Conservation (phyloP, 352 stramenopile species). For the Pythium diclinum region DNA sequence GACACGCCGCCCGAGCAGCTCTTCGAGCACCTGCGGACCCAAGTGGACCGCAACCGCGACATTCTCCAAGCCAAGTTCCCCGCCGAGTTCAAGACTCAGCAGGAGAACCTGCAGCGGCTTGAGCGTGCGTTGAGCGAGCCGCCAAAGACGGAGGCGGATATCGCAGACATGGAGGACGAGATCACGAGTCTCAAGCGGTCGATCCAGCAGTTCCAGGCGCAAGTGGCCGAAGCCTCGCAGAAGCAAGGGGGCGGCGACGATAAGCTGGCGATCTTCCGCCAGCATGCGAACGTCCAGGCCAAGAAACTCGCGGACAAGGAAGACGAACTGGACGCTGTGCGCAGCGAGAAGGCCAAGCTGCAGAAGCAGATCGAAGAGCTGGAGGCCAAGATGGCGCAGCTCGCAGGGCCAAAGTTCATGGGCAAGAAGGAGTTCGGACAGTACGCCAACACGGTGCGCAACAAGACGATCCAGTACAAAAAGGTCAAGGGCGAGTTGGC, state of each 20-base stretch:
- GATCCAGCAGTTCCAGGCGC: slow-evolving; percentile 62
- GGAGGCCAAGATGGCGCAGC: slow-evolving; percentile 58
- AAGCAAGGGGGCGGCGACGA: slow-evolving; percentile 61
- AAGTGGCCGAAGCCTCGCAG: slow-evolving; percentile 74
- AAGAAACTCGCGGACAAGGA: slow-evolving; percentile 90
- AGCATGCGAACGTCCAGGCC: slow-evolving; percentile 84
- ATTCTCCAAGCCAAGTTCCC: slow-evolving; percentile 72
- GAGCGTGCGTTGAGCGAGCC: slow-evolving; percentile 70
- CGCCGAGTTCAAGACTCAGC: slow-evolving; percentile 65
- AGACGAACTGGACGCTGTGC: slow-evolving; percentile 76
- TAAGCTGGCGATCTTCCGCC: slow-evolving; percentile 90
- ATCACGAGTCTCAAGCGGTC: slow-evolving; percentile 52
- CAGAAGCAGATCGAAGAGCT: slow-evolving; percentile 70
- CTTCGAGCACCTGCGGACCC: slow-evolving; percentile 76
- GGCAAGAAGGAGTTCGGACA: slow-evolving; percentile 89
- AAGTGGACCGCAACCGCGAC: slow-evolving; percentile 77
- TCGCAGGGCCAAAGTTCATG: slow-evolving; percentile 75
- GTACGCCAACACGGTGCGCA: slow-evolving; percentile 84
- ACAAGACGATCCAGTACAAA: slow-evolving; percentile 93
- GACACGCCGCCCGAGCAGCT: slow-evolving; percentile 84
- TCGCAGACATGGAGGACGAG: slow-evolving; percentile 86
- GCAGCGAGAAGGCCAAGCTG: slow-evolving; percentile 55
- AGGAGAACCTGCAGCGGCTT: slow-evolving; percentile 75
- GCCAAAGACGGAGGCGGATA: slow-evolving; percentile 83
- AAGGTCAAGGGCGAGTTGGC: slow-evolving; percentile 86